Percentiles rank a stretch among this genome's conserved stretches.
Evolutionary conservation across 2,329 filamentous ascomycete species (phyloP).

Genomic region (Juglanconis sp.): DNA sequence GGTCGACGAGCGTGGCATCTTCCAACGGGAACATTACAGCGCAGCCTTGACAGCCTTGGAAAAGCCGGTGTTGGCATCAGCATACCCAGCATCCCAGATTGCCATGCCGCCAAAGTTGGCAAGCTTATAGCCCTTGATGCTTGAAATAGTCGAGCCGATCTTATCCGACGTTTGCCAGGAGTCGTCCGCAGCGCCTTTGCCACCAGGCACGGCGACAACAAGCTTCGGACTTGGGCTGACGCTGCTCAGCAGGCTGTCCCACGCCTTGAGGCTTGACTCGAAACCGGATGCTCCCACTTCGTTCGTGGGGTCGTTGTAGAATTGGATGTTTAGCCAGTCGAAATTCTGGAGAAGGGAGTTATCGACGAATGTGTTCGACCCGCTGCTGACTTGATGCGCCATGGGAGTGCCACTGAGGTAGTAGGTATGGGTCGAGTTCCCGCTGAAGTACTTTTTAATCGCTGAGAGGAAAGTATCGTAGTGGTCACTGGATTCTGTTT

Average conservation of each 20-base stretch:
- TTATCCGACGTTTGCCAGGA: neutral
- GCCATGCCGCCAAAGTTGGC: conserved; percentile 9
- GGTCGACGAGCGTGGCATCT: too few species aligned
- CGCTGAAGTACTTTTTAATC: conserved; percentile 2
- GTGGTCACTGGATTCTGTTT: neutral
- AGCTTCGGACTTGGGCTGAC: conserved; percentile 11
- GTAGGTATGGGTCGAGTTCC: neutral
- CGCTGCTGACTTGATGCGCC: neutral
- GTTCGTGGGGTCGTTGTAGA: conserved; percentile 12
- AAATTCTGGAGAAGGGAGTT: conserved; percentile 1
- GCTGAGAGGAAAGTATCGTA: conserved; percentile 10
- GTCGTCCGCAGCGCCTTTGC: neutral
- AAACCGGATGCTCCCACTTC: conserved; percentile 7
- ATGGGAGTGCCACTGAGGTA: conserved; percentile 9
- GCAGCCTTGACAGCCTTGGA: conserved; percentile 7
- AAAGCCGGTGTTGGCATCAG: conserved; percentile 1
- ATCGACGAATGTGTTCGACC: conserved; percentile 1
- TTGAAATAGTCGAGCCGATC: conserved; percentile 8
- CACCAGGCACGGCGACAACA: conserved; percentile 9
- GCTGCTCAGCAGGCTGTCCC: conserved; percentile 5
- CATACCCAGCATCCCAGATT: conserved; percentile 12
- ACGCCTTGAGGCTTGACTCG: neutral
- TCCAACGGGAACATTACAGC: too few species aligned
- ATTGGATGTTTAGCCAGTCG: conserved; percentile 13
- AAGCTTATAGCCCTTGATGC: conserved; percentile 2